These are phyloP conservation scores for Globisporangium middletonii DNA, from an alignment of 352 stramenopile genomes.

Conservation along the genomic window DNA sequence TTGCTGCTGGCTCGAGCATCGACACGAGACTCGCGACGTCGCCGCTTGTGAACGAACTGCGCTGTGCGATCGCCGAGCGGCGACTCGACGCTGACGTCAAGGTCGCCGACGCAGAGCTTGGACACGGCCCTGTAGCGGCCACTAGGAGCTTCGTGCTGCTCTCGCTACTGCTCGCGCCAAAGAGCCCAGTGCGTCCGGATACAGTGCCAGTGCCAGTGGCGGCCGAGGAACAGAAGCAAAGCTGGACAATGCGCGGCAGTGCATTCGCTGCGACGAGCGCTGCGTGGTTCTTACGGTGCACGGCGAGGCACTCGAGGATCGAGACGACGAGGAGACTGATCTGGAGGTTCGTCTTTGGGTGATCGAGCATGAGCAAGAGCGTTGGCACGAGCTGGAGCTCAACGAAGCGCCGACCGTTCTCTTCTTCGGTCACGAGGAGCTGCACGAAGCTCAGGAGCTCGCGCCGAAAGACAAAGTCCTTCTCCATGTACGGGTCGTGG, in stretches of 20 bases:
- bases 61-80: slow-evolving; percentile 4
- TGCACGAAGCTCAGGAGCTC: slow-evolving; percentile 63
- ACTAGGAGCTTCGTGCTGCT: background rate
- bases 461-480: slow-evolving; percentile 42
- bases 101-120: background rate
- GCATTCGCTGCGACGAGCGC: slow-evolving; percentile 41
- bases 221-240: slow-evolving; percentile 33
- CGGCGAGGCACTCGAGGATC: slow-evolving; percentile 49
- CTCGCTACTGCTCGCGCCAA: background rate
- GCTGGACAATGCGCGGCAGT: slow-evolving; percentile 40
- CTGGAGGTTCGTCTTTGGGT: slow-evolving; percentile 24
- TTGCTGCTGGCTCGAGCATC: background rate
- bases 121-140: background rate
- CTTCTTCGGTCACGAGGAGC: slow-evolving; percentile 44
- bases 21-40: background rate
- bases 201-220: background rate
- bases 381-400: slow-evolving; percentile 45
- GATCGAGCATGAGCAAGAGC: slow-evolving; percentile 45
- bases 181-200: too few species aligned
- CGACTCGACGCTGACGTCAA: background rate
- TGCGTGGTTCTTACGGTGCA: slow-evolving; percentile 43
- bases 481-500: slow-evolving; percentile 63
- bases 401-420: slow-evolving; percentile 55
- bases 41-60: background rate
- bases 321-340: slow-evolving; percentile 46